Base-by-base conservation (phyloP, 768 basidiomycete genomes). In the Asterophora parasitica region DNA sequence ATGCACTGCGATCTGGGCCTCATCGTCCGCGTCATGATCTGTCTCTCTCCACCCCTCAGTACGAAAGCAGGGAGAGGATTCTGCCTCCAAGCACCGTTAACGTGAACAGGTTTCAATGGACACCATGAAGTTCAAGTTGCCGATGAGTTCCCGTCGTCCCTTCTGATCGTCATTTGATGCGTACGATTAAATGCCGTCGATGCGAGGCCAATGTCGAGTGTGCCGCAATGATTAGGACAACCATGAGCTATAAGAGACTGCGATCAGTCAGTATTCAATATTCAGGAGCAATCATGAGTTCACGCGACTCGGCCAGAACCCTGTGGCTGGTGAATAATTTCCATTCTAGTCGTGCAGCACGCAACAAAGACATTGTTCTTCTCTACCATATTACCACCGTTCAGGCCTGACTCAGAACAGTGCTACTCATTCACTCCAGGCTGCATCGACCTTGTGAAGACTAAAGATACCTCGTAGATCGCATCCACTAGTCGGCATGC, bases 381-480 rank as follows among this genome's bases (percentile, higher is more conserved):
- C 41, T 16, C 27, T 31, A 30, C 30, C 41, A 30, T 28, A 19
- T 3, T 7, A 42, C 41, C 15, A 20, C 40, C 2, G 23, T 3
- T n/a, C n/a, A n/a, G n/a, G n/a, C n/a, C n/a, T n/a, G n/a, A n/a
- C n/a, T n/a, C n/a, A n/a, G n/a, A n/a, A 16, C 8, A 37, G 37
- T 26, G 20, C 34, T 16, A 33, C 26, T 23, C 49, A 54, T 39
- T 41, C 23, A 32, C 31, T 32, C 52, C 44, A 61, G 33, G 49
- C 42, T n/a, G 54, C 54, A 33, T 55, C 51, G 35, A 47, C 61
- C 60, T 75, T 81, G 34, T 63, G 70, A 66, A 83, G 63, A 59
- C 81, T 80, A 65, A 83, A 83, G 46, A 83, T 74, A 15, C 81
- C 81, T 11, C 68, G 63, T 39, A 77, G 60, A 45, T 69, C 62